phyloP scores from a whole-genome alignment of 1,284 basidiomycete species.

The Fomitopsis betulina region DNA sequence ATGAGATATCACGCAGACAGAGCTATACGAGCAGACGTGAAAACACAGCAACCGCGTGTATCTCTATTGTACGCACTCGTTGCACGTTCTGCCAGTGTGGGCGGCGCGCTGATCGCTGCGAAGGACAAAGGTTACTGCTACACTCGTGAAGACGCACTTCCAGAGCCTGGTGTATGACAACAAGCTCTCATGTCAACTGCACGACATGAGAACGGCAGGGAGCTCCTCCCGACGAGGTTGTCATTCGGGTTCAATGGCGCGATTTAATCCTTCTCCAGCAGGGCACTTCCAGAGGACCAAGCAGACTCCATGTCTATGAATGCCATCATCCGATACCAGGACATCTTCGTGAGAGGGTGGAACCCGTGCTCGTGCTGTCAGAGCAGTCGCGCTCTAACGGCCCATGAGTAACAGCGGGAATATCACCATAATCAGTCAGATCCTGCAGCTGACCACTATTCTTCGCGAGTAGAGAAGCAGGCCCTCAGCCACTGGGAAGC shows the following conservation, averaged over 20 bases:
- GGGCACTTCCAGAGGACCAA: conserved; percentile 45
- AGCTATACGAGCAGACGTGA: conserved; percentile 44
- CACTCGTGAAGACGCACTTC: conserved; percentile 44
- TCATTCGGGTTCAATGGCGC: conserved; percentile 60
- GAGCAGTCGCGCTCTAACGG: not conserved
- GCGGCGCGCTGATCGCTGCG: not conserved
- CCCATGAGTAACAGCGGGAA: conserved; percentile 30
- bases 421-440: conserved; percentile 49
- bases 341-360: conserved; percentile 51
- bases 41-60: conserved; percentile 50
- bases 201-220: conserved; percentile 54
- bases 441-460: conserved; percentile 49
- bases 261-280: conserved; percentile 42
- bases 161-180: conserved; percentile 41
- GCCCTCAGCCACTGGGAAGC: too few species aligned
- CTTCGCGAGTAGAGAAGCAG: conserved; percentile 29
- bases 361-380: not conserved
- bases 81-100: not conserved
- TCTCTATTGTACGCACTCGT: conserved; percentile 37
- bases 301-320: conserved; percentile 55
- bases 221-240: conserved; percentile 48
- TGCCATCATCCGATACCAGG: conserved; percentile 55
- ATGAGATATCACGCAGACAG: conserved; percentile 27
- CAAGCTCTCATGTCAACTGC: conserved; percentile 47
- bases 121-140: conserved; percentile 36